Evolutionary conservation across 2,329 filamentous ascomycete genomes (phyloP), one percentile per base, ranked within the genome.

Genomic region (Alternaria postmessia): DNA sequence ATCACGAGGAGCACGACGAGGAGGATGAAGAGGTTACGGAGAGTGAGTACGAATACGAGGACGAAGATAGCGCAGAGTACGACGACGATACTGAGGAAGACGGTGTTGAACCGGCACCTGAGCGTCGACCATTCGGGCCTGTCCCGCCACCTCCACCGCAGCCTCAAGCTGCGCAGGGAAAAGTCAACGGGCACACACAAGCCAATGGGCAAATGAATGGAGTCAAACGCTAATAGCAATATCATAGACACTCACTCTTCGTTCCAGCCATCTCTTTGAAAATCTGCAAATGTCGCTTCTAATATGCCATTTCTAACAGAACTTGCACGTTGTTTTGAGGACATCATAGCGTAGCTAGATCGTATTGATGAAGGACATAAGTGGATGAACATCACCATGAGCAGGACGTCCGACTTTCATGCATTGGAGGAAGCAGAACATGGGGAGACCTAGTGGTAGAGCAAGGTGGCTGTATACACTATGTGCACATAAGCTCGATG

Each of bases 41-140:
- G 63, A 79, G 76, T 59, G 77, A 79, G 61, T 78, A 79, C 61
- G 77, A 79, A 52, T 78, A 79, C 55, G 77, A 79, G 53, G 78
- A 80, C 24, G 76, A 85, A 68, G 81, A 65, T 76, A 64, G 84
- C 79, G 73, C 81, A 73, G 84, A 85, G 41, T 85, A 85, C 63
- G 84, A 85, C 47, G 83, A 86, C 55, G 82, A 85, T 43, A 83
- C 84, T 7, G 84, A 86, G 52, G 88, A 89, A 67, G 85, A 87
- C 30, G 85, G 71, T 28, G 58, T 75, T 41, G 76, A 78, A 22
- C 64, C 73, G 8, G 65, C 69, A 20, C 71, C 69, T 22, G 72
- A 76, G 57, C 74, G 71, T 52, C 70, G 75, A 39, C 77, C 56
- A 42, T 79, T 76, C 61, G 76, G 76, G 12, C 76, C 74, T 41